Conservation (phyloP, 1,284 basidiomycete species). For the Stygiomarasmius scandens region DNA sequence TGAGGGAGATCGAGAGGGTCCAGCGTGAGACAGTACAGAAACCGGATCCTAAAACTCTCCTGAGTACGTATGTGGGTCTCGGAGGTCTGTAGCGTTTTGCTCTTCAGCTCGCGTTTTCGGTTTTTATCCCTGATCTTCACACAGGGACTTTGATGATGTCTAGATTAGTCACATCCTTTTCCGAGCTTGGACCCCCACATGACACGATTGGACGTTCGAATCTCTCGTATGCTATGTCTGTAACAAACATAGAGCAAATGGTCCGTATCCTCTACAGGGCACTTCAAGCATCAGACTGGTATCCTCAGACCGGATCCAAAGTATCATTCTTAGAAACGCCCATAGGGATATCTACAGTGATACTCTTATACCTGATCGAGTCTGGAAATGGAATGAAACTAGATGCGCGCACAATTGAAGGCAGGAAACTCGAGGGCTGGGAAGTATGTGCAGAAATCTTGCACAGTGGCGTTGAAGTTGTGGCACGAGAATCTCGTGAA, state of each 20-base stretch:
- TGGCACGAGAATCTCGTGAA: neutral
- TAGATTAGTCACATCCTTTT: conserved; percentile 7
- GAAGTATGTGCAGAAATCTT: conserved; percentile 4
- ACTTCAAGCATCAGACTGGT: neutral
- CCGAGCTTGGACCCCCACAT: conserved; percentile 10
- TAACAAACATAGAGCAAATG: neutral
- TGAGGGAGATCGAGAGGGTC: conserved; percentile 8
- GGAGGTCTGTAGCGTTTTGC: conserved; percentile 3
- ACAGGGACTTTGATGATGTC: conserved; percentile 9
- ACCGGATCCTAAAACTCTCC: neutral
- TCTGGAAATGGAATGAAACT: neutral
- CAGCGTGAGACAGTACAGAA: conserved; percentile 1
- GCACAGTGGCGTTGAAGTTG: conserved; percentile 1
- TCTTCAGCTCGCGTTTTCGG: neutral
- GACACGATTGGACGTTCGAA: conserved; percentile 6
- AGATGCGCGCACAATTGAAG: neutral
- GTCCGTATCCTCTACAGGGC: neutral
- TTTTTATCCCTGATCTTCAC: neutral
- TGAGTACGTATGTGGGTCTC: conserved; percentile 8
- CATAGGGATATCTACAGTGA: conserved; percentile 37
- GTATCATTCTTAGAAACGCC: conserved; percentile 42
- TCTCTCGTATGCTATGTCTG: neutral
- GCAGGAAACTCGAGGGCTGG: neutral
- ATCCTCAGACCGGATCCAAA: conserved; percentile 19
- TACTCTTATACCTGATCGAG: conserved; percentile 24